These are phyloP conservation scores for Psilocybe cubensis DNA, from an alignment of 768 basidiomycete genomes.

Conservation along the genomic window DNA sequence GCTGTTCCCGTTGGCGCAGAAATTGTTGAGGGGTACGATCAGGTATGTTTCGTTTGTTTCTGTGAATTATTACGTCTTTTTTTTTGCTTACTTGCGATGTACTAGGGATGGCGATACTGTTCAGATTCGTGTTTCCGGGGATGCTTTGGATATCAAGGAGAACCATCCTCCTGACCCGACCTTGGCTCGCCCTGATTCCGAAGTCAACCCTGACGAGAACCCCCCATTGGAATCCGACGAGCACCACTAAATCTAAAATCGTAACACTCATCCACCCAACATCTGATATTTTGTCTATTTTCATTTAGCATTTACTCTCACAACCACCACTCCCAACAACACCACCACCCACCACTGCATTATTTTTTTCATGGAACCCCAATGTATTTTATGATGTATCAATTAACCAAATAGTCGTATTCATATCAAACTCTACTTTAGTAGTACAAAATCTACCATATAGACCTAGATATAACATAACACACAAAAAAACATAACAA, in stretches of 20 bases:
- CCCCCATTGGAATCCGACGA: conserved; percentile 9
- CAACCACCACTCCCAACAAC: conserved; percentile 1
- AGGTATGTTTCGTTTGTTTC: conserved; percentile 44
- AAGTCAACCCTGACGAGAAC: conserved; percentile 26
- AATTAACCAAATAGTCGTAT: not conserved
- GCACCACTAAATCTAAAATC: not conserved
- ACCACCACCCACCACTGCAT: not conserved
- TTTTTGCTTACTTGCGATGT: not conserved
- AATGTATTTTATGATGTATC: not conserved
- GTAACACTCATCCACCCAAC: too few species aligned
- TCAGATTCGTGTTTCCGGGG: conserved; percentile 49
- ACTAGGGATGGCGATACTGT: conserved; percentile 71
- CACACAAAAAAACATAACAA: too few species aligned
- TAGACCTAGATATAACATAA: not conserved
- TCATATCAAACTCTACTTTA: not conserved
- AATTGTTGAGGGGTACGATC: conserved; percentile 78
- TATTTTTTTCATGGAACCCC: not conserved
- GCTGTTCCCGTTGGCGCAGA: conserved; percentile 80
- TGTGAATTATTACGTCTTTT: not conserved
- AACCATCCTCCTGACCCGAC: conserved; percentile 60
- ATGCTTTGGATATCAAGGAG: conserved; percentile 57
- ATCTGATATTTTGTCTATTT: not conserved
- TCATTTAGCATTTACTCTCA: not conserved
- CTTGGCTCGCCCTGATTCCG: conserved; percentile 25
- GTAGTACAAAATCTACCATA: conserved; percentile 9